Base-by-base conservation (phyloP, 164 flowering plant genomes). In the Akebia trifoliata region DNA sequence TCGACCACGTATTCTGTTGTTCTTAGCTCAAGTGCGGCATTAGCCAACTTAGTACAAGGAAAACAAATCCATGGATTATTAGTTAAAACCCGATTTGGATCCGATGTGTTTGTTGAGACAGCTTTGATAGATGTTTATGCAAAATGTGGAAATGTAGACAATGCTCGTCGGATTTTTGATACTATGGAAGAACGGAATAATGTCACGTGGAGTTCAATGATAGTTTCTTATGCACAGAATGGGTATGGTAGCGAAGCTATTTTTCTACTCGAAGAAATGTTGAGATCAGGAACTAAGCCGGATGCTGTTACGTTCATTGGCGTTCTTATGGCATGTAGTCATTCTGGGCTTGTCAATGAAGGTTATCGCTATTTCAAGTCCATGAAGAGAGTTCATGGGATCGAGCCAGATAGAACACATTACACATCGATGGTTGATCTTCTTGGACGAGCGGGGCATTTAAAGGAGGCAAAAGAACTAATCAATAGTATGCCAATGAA, bases 381-480 rank as follows among this genome's bases (percentile, higher is more conserved):
- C 4, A 29, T 50, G 55, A 34, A 3, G 7, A 22, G 3, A 20
- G n/a, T 0, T 28, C 30, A 50, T 50, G 20, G 10, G 38, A 20
- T 34, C 20, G 38, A 50, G 2, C 55, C 46, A 42, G 20, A 21
- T 7, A 10, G 10, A 7, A 24, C 17, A 24, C 46, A 42, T 20
- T 42, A 42, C 8, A 7, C 46, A 17, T 42, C 22, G 10, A 18
- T 42, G 46, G 46, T 42, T 50, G 55, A 50, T 50, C 34, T 50
- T 18, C 55, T 50, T 17, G 55, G 55, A 3, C 55, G 55, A 50
- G 34, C 55, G 1, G 55, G 55, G 15, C 46, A 17, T 42, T 9
- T 42, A 21, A 21, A 42, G n/a, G 46, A 42, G 46, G 46, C 46
- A 42, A 18, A 17, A 24, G 46, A 42, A 8, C 20, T 42, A 24